Conservation (phyloP, 768 basidiomycete species). For the Lactarius vividus region DNA sequence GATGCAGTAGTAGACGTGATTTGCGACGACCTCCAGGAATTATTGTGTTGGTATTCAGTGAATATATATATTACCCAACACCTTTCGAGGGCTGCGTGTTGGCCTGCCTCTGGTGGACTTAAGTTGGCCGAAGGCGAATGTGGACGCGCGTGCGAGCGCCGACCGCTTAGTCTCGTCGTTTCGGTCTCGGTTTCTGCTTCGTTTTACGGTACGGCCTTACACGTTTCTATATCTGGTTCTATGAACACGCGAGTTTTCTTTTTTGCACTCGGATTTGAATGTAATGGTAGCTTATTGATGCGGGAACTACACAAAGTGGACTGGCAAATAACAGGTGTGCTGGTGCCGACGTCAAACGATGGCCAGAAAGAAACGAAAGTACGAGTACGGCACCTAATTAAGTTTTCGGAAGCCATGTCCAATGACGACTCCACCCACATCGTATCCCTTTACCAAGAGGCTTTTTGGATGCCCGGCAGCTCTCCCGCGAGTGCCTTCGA, state of each 20-base stretch:
- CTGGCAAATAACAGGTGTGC: neutral
- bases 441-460: constrained; percentile 67
- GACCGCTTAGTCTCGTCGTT: no score
- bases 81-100: neutral
- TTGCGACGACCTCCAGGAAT: neutral
- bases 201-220: no score
- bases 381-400: neutral
- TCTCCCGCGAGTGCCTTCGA: constrained; percentile 73
- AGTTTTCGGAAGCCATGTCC: neutral
- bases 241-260: neutral
- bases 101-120: no score
- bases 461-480: constrained; percentile 71
- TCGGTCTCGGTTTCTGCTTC: no score
- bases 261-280: neutral
- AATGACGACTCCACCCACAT: neutral
- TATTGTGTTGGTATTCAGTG: neutral
- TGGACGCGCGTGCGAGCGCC: no score
- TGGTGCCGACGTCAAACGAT: neutral
- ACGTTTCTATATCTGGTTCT: neutral
- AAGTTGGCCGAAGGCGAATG: no score
- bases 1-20: neutral
- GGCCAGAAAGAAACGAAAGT: neutral
- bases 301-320: neutral
- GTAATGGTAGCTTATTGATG: neutral
- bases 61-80: neutral